A percentile compares a stretch with the other conserved stretches of the same genome.
Conservation (phyloP, 2,329 filamentous ascomycete species). For the Diaporthe amygdali region DNA sequence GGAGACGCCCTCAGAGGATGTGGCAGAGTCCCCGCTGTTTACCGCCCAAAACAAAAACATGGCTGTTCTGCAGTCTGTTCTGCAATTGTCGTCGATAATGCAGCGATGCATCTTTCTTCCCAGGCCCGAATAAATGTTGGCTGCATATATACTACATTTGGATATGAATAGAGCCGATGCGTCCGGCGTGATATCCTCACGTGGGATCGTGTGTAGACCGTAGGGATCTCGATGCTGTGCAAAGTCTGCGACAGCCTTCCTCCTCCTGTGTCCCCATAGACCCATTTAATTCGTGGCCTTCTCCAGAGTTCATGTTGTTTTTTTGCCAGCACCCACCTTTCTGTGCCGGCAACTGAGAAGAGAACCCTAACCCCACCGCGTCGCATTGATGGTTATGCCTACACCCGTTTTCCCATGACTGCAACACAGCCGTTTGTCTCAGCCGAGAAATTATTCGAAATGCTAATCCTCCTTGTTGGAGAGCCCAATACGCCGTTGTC, state of each 20-base stretch:
- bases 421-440: background rate
- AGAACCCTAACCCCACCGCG: background rate
- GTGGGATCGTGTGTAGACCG: background rate
- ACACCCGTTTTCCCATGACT: background rate
- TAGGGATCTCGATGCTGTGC: background rate
- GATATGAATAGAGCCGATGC: background rate
- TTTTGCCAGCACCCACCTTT: background rate
- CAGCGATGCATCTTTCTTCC: background rate
- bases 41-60: background rate
- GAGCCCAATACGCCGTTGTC: background rate
- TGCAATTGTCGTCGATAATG: background rate
- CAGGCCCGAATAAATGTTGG: background rate
- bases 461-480: background rate
- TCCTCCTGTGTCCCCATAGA: background rate
- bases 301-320: slow-evolving; percentile 7
- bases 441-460: background rate
- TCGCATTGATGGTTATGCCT: background rate
- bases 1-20: background rate
- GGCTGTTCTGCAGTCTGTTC: background rate
- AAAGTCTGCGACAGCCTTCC: background rate
- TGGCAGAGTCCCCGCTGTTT: background rate
- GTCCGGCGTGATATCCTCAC: background rate
- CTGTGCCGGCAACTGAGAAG: background rate
- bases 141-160: too few species aligned
- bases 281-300: slow-evolving; percentile 13